Percentiles rank a stretch among this genome's conserved stretches.
Evolutionary conservation across 2,329 filamentous ascomycete species (phyloP).

Genomic region (Epichloe sibirici): DNA sequence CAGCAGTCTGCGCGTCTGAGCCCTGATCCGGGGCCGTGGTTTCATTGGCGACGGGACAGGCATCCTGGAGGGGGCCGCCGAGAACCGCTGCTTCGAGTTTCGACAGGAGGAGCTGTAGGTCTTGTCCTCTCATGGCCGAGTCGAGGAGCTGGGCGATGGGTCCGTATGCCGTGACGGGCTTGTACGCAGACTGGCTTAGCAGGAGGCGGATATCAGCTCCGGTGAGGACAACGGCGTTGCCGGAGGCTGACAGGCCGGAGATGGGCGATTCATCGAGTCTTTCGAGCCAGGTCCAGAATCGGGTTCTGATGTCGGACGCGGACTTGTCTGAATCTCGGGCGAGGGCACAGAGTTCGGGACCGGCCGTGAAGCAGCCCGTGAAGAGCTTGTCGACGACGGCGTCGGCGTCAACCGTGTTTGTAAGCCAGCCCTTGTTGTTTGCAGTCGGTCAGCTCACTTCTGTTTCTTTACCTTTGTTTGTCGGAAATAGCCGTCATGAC

Average conservation of each 20-base stretch:
- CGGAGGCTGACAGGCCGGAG: conserved; percentile 10
- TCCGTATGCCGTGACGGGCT: conserved; percentile 11
- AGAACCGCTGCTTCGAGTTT: not conserved
- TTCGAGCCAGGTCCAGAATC: conserved; percentile 20
- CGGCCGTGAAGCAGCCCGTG: conserved; percentile 22
- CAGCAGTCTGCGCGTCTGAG: conserved; percentile 14
- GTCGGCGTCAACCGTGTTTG: conserved; percentile 26
- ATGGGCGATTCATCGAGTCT: conserved; percentile 18
- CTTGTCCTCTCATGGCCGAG: conserved; percentile 11
- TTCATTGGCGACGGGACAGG: conserved; percentile 8
- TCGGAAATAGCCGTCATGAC: conserved; percentile 6
- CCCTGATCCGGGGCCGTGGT: not conserved
- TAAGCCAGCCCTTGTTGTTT: conserved; percentile 19
- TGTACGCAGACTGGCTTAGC: conserved; percentile 19
- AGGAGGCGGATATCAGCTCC: conserved; percentile 17
- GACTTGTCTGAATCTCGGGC: conserved; percentile 13
- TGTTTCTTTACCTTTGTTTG: not conserved
- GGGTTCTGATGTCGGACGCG: conserved; percentile 17
- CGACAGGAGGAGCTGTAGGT: conserved; percentile 1
- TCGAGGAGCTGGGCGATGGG: conserved; percentile 8
- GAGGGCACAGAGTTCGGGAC: conserved; percentile 18
- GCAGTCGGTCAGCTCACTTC: too few relatives aligned
- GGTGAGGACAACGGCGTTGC: conserved; percentile 17
- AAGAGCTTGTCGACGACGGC: conserved; percentile 22
- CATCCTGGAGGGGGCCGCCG: conserved; percentile 12